Evolutionary conservation across 768 basidiomycete genomes (phyloP), one percentile per base, ranked within the genome.

Genomic region (Rhodotorula paludigena): DNA sequence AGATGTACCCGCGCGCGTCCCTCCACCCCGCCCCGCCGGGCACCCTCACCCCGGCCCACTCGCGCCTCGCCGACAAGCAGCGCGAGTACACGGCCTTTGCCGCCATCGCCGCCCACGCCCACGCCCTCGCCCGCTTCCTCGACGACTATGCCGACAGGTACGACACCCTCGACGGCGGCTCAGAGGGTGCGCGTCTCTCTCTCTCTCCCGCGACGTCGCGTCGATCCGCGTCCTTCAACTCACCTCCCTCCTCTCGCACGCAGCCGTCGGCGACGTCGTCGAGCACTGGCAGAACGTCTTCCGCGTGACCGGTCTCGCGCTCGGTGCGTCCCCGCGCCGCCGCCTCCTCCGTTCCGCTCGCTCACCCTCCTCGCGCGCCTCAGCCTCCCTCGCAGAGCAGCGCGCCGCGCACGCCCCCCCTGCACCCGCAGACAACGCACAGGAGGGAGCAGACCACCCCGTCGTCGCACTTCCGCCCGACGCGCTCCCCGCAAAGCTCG

Each of bases 271-370:
- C 32, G 67, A 67, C 35, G 70, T 73, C 28, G 69, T 75, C 12
- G 72, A 73, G 44, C 72, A 75, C 57, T 75, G 74, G 74, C 69
- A 73, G 53, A 75, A 71, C 61, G 69, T 73, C 33, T 75, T 75
- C 63, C 62, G 74, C n/a, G 61, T 61, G 1, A 73, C 74, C 2
- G 66, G 67, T 6, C 64, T 75, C 12, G 72, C 74, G 0, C 51
- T 75, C 33, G 61, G 74, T 73, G 16, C 51, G 63, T 68, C 33
- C 7, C 8, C 21, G 9, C 44, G 18, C 44, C 11, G 7, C 42
- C 44, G 5, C 33, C 18, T 10, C 30, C n/a, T 32, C 38, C 28
- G 7, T 35, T 30, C 21, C 15, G 18, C 42, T 23, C 52, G 30
- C 28, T 33, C 14, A 41, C 51, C 49, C 5, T 38, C 21, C 21